Evolutionary conservation across 2,329 filamentous ascomycete species (phyloP), one percentile per base, ranked within the genome.

Genomic region (Fonsecaea pugnacius): DNA sequence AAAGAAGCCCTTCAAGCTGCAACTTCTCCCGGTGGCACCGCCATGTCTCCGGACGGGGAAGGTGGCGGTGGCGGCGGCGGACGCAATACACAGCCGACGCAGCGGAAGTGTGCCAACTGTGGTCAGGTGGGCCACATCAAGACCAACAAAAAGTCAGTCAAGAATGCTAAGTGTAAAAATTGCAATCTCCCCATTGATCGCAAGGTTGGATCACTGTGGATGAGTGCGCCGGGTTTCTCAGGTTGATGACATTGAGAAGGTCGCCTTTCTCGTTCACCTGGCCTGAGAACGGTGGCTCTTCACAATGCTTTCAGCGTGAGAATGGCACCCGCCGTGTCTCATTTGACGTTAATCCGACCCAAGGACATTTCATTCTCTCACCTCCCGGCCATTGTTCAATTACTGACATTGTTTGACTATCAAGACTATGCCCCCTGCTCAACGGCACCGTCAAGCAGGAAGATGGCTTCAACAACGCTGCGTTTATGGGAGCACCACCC

Each of bases 111-210:
- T 79, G 95, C 95, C 70, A 98, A 97, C 78, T 99, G 95, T 79
- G 95, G 95, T 57, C 91, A 95, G 77, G 90, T 96, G 60, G 95
- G 95, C 35, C 95, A 99, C 75, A 99, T 99, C 83, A 97, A 97
- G 79, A 98, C 94, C 54, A 98, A 98, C 83, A 96, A 97, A 82
- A 98, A 97, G 92, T 95, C 86, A 79, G 83, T 78, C 71, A 67
- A 43, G 46, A 51, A 38, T 21, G 38, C 27, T 48, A 38, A 51
- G 27, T 72, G 71, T 70, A 66, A 66, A 59, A 58, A 66, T 63
- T 72, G 69, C 60, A 55, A 69, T 65, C 64, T 68, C 52, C 66
- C 66, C 61, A 30, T 68, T 62, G 59, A 67, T 36, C 65, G 63
- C 67, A 64, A 68, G 35, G 50, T 68, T 57, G 66, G 55, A 8